These are phyloP conservation scores for Clonostachys rosea DNA, from an alignment of 2,329 filamentous ascomycete species.

Conservation along the genomic window DNA sequence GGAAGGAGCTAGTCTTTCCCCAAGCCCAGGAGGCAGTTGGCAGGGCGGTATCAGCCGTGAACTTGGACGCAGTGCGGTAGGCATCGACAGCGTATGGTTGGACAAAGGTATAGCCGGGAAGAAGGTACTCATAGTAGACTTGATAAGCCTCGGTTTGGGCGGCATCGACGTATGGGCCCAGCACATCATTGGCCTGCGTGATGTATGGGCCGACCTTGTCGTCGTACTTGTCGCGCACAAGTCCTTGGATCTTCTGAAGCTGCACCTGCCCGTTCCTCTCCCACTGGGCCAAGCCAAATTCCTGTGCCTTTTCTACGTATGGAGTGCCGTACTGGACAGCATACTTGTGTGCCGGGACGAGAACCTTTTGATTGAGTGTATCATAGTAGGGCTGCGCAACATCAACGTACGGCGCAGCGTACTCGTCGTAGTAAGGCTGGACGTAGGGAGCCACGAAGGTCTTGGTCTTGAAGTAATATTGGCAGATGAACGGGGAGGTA, in stretches of 20 bases:
- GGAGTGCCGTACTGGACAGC: slow-evolving; percentile 73
- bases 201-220: slow-evolving; percentile 70
- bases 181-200: slow-evolving; percentile 47
- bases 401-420: slow-evolving; percentile 79
- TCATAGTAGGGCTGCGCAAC: slow-evolving; percentile 72
- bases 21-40: slow-evolving; percentile 70
- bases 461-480: slow-evolving; percentile 70
- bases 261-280: slow-evolving; percentile 72
- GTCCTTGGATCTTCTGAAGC: slow-evolving; percentile 57
- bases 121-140: slow-evolving; percentile 66
- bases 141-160: slow-evolving; percentile 46
- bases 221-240: slow-evolving; percentile 64
- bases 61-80: slow-evolving; percentile 61
- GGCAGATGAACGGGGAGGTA: slow-evolving; percentile 73
- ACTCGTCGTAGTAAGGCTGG: slow-evolving; percentile 79
- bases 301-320: slow-evolving; percentile 60
- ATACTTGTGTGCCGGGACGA: slow-evolving; percentile 64
- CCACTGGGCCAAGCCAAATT: slow-evolving; percentile 71
- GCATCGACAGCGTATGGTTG: slow-evolving; percentile 69
- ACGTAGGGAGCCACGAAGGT: slow-evolving; percentile 65
- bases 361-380: slow-evolving; percentile 55
- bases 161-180: slow-evolving; percentile 70
- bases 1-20: slow-evolving; percentile 64
- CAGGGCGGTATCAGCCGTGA: slow-evolving; percentile 65
- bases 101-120: slow-evolving; percentile 71